These are phyloP conservation scores for Yarrowia porcina DNA, from an alignment of 805 yeast species.

Conservation along the genomic window DNA sequence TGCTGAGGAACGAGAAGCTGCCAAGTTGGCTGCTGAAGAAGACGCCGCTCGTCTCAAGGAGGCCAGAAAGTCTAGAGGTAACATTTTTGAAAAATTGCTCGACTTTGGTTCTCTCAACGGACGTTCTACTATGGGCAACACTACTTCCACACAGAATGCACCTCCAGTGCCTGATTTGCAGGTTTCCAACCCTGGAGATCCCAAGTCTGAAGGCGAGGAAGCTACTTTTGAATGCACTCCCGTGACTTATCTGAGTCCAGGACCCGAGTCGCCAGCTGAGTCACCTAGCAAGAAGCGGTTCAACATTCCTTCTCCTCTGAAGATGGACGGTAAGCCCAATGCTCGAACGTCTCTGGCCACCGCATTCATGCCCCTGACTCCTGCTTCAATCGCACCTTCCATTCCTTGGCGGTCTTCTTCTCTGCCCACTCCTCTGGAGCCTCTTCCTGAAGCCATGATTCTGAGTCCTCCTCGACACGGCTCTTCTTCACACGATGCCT, in stretches of 20 bases:
- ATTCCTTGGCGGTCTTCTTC: slow-evolving; percentile 6
- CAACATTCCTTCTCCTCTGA: slow-evolving; percentile 3
- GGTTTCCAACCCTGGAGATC: neutral
- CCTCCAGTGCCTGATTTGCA: neutral
- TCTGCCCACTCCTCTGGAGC: slow-evolving; percentile 19
- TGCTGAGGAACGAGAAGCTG: slow-evolving; percentile 5
- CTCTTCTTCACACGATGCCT: neutral
- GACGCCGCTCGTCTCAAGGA: slow-evolving; percentile 13
- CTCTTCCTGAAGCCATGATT: slow-evolving; percentile 23
- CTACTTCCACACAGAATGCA: neutral
- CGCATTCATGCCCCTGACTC: slow-evolving; percentile 18
- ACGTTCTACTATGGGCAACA: neutral
- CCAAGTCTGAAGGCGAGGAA: neutral
- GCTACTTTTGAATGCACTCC: neutral
- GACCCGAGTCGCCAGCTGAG: slow-evolving; percentile 8
- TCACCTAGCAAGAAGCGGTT: slow-evolving; percentile 9
- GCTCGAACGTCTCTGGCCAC: slow-evolving; percentile 23
- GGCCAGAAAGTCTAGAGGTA: slow-evolving; percentile 12
- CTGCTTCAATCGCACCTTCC: neutral
- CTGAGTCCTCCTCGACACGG: slow-evolving; percentile 4
- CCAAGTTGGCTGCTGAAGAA: neutral
- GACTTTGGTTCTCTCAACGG: slow-evolving; percentile 6
- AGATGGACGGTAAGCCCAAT: slow-evolving; percentile 22
- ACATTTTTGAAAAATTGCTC: slow-evolving; percentile 12
- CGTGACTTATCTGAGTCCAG: slow-evolving; percentile 4